A percentile compares a stretch with the other conserved stretches of the same genome.
These are phyloP conservation scores for Tricharina praecox DNA, from an alignment of 495 filamentous ascomycete genomes.

Conservation along the genomic window DNA sequence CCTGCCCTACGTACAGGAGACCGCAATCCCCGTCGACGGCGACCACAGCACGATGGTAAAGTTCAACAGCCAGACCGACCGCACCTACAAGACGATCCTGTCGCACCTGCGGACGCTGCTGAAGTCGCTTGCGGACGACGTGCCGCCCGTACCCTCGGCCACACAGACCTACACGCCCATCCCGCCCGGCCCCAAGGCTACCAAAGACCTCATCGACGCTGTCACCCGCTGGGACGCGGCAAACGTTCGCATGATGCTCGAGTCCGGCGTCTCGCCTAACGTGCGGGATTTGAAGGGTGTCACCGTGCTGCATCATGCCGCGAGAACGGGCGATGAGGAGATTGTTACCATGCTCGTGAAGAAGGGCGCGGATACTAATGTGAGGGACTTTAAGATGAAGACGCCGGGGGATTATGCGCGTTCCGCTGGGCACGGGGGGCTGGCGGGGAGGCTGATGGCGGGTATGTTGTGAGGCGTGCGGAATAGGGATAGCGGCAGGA, in stretches of 20 bases:
- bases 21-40: background rate
- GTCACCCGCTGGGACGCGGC: background rate
- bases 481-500: no score
- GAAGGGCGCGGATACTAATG: background rate
- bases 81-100: conserved; percentile 2
- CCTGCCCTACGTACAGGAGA: background rate
- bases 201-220: background rate
- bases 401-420: background rate
- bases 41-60: conserved; percentile 11
- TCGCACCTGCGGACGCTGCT: background rate
- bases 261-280: background rate
- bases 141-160: no score
- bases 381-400: background rate
- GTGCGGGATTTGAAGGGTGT: background rate
- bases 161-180: no score
- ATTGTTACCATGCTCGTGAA: background rate
- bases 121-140: no score
- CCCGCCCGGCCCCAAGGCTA: background rate
- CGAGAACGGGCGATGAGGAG: background rate
- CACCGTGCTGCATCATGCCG: conserved; percentile 2
- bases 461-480: no score
- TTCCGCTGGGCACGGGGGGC: background rate
- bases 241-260: background rate
- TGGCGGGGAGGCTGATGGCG: background rate
- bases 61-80: conserved; percentile 1